Conservation (phyloP, 129 eudicot species). For the Artemisia argyi region DNA sequence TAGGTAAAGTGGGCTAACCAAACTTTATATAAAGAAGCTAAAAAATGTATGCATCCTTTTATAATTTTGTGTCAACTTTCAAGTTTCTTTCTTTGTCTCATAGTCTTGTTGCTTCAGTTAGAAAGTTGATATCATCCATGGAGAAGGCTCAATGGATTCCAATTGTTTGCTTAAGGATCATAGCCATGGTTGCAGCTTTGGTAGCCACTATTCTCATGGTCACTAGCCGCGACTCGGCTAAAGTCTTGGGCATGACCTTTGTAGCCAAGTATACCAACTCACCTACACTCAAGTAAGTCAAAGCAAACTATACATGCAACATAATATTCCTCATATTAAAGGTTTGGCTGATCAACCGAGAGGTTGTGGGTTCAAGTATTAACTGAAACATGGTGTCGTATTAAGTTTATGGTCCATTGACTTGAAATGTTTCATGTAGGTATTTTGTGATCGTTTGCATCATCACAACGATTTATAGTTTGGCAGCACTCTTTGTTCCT, state of each 20-base stretch:
- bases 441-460: slow-evolving; percentile 68
- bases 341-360: too few species aligned
- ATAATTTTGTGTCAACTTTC: slow-evolving; percentile 17
- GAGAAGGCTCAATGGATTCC: slow-evolving; percentile 46
- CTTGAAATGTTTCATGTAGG: slow-evolving; percentile 44
- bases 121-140: slow-evolving; percentile 36
- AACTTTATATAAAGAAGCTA: slow-evolving; percentile 24
- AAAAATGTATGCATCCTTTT: slow-evolving; percentile 25
- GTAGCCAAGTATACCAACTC: slow-evolving; percentile 75
- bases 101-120: slow-evolving; percentile 6
- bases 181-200: slow-evolving; percentile 63
- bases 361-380: not conserved
- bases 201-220: slow-evolving; percentile 62
- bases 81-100: slow-evolving; percentile 13
- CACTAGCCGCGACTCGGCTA: slow-evolving; percentile 69
- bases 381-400: too few species aligned
- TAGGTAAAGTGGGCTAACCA: slow-evolving; percentile 24
- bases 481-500: slow-evolving; percentile 59
- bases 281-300: slow-evolving; percentile 75
- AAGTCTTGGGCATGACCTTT: slow-evolving; percentile 68
- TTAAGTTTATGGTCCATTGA: not conserved
- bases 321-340: not conserved
- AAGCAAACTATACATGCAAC: not conserved
- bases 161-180: slow-evolving; percentile 58
- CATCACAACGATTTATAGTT: slow-evolving; percentile 56